phyloP scores from a whole-genome alignment of 2,329 filamentous ascomycete genomes.

The Westerdykella aurantiaca region DNA sequence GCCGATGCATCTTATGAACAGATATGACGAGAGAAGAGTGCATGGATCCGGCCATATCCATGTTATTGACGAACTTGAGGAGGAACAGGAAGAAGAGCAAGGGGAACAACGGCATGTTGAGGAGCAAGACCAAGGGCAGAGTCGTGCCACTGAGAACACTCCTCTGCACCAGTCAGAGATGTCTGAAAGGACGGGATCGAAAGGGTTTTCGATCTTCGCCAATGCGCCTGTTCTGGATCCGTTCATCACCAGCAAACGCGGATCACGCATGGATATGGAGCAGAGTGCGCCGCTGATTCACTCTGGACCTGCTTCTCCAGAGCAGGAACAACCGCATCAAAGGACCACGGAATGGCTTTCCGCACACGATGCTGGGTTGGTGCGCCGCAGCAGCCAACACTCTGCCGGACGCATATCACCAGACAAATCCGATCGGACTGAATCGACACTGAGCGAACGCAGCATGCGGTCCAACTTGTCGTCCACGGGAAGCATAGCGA shows the following conservation, averaged over 20 bases:
- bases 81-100: constrained; percentile 43
- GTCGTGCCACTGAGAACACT: constrained; percentile 10
- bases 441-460: constrained; percentile 51
- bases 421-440: constrained; percentile 50
- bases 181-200: constrained; percentile 14
- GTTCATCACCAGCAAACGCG: constrained; percentile 30
- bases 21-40: constrained; percentile 46
- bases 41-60: constrained; percentile 53
- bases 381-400: constrained; percentile 13
- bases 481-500: constrained; percentile 38
- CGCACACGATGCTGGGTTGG: constrained; percentile 6
- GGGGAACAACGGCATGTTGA: too few species aligned
- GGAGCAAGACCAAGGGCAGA: constrained; percentile 13
- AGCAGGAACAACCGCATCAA: constrained; percentile 11
- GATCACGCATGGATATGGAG: not conserved
- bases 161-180: constrained; percentile 19
- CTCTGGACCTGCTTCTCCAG: constrained; percentile 18
- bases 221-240: constrained; percentile 36
- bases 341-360: constrained; percentile 12
- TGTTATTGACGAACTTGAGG: constrained; percentile 58
- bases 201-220: constrained; percentile 19
- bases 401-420: constrained; percentile 41
- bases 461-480: constrained; percentile 44
- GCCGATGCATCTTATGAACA: constrained; percentile 33
- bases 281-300: constrained; percentile 14